Base-by-base conservation (phyloP, 164 flowering plant species). In the Buxus sempervirens region DNA sequence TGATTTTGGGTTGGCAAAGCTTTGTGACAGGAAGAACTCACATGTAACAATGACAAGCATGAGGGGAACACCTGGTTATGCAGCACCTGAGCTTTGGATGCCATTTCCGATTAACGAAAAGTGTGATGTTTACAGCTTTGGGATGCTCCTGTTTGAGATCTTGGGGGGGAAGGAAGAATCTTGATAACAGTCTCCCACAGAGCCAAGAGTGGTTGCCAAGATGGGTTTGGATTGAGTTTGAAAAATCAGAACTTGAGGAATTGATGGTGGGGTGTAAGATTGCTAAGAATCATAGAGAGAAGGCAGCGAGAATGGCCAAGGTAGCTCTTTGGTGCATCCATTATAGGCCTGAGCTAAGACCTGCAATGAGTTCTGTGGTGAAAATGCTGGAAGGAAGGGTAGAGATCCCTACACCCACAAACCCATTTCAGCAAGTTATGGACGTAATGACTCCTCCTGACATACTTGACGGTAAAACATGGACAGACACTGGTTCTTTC, bases 1-100 rank as follows among this genome's bases (percentile, higher is more conserved):
- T 0, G 78, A 76, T 72, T 76, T 76, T 19, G 78, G 70, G 0
- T 26, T 76, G 72, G 78, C 78, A 18, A 77, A 73, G 62, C 72
- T 76, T 23, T 71, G 65, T 54, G 68, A 68, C 27, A 72, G 78
- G 48, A 72, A 71, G 0, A 63, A 67, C 48, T 68, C 69, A 4
- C 72, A 72, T 49, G 45, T 72, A 18, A 71, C 72, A 4, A 68
- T 72, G 69, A 77, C 71, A 41, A 62, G 72, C 10, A 67, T 66
- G 5, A 70, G 71, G 42, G 77, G 77, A 48, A 74, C 77, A 27
- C 73, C 73, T 10, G 77, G 77, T 6, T 74, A 74, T 61, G 77
- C 70, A 15, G 77, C 77, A 24, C 73, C 77, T 2, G 77, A 74
- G 70, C 66, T 69, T n/a, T 64, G 73, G 73, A 41, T 70, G 57